phyloP scores from a whole-genome alignment of 345 rosid genomes.

The Citrus inodora region DNA sequence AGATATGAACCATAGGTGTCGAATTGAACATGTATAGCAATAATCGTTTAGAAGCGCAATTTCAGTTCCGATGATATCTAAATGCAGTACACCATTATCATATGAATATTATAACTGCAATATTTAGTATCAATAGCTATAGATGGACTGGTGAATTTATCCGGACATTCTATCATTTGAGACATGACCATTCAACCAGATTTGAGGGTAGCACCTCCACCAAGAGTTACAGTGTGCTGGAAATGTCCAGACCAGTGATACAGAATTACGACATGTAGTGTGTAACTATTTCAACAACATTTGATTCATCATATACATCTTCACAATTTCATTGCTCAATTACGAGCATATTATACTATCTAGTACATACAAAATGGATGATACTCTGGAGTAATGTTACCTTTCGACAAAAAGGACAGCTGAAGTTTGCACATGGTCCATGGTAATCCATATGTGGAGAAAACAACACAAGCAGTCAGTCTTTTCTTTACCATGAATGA shows the following conservation, averaged over 20 bases:
- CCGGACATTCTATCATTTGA: background rate
- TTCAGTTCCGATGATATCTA: background rate
- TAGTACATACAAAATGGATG: background rate
- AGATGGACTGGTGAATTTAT: background rate
- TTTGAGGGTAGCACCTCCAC: background rate
- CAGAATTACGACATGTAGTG: background rate
- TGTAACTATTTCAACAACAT: background rate
- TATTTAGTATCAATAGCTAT: background rate
- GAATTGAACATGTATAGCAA: background rate
- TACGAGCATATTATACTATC: background rate
- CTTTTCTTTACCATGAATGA: conserved; percentile 7
- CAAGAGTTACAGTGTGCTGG: background rate
- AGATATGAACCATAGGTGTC: background rate
- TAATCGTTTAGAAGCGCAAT: background rate
- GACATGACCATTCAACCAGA: background rate
- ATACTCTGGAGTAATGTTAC: conserved; percentile 33
- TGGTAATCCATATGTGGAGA: conserved; percentile 18
- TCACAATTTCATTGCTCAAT: background rate
- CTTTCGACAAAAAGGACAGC: conserved; percentile 98
- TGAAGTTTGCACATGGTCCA: conserved; percentile 35
- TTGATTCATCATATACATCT: background rate
- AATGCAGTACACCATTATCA: background rate
- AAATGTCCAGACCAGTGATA: background rate
- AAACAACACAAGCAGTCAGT: conserved; percentile 18
- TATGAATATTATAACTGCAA: background rate